phyloP scores from a whole-genome alignment of 176 grass and related monocot species.

The Echinochloa phyllopogon region DNA sequence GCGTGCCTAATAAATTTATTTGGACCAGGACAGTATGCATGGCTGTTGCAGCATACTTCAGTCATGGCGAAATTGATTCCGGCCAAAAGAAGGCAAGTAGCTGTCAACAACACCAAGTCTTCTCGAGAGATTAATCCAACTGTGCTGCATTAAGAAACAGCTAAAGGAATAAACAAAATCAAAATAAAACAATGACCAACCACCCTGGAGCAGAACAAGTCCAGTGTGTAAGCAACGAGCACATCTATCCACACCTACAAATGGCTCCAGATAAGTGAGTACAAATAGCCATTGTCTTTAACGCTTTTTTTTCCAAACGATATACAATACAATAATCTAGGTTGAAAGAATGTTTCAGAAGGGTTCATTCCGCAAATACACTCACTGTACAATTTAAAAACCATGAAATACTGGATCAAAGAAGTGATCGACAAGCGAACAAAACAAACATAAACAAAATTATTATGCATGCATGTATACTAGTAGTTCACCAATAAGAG shows the following conservation, averaged over 20 bases:
- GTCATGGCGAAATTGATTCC: background rate
- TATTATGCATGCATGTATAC: background rate
- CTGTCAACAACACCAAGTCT: constrained; percentile 25
- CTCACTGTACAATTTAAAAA: background rate
- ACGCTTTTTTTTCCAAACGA: background rate
- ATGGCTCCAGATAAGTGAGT: constrained; percentile 32
- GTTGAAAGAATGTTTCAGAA: constrained; percentile 19
- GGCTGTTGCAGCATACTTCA: constrained; percentile 14
- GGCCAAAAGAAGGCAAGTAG: background rate
- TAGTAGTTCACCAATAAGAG: constrained; percentile 13
- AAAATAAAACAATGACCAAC: constrained; percentile 8
- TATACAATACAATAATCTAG: constrained; percentile 1
- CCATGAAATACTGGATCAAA: background rate
- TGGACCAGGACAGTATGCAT: constrained; percentile 21
- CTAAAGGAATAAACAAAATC: background rate
- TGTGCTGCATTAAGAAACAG: background rate
- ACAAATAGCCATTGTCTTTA: constrained; percentile 18
- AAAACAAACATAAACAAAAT: background rate
- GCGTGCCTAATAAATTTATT: constrained; percentile 3
- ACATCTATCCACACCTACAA: constrained; percentile 7
- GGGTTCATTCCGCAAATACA: background rate
- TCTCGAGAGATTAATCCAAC: constrained; percentile 15
- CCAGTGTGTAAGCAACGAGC: constrained; percentile 11
- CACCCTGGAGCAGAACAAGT: constrained; percentile 28
- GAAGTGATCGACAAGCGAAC: background rate